phyloP scores from a whole-genome alignment of 805 yeast species.

The Candida quercuum region DNA sequence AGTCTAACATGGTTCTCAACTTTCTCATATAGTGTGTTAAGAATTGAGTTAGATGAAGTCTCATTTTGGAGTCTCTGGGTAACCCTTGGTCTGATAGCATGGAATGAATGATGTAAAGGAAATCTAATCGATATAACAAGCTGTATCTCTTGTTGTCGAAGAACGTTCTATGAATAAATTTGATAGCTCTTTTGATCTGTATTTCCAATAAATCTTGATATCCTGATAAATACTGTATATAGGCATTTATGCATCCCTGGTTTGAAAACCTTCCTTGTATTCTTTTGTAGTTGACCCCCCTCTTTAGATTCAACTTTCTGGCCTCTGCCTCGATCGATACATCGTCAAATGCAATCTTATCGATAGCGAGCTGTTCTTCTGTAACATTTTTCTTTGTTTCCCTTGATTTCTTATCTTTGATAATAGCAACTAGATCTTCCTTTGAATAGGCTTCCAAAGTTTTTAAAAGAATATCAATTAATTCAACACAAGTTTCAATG shows the following conservation, averaged over 20 bases:
- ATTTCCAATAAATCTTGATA: slow-evolving; percentile 56
- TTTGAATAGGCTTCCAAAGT: slow-evolving; percentile 62
- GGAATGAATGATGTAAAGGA: slow-evolving; percentile 53
- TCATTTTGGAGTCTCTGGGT: slow-evolving; percentile 36
- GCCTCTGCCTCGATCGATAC: slow-evolving; percentile 23
- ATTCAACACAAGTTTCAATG: slow-evolving; percentile 54
- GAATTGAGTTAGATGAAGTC: slow-evolving; percentile 62
- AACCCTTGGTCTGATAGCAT: slow-evolving; percentile 49
- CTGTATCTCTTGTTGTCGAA: slow-evolving; percentile 56
- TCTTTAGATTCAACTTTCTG: slow-evolving; percentile 18
- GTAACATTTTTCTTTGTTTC: slow-evolving; percentile 21
- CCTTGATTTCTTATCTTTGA: slow-evolving; percentile 39
- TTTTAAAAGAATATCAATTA: slow-evolving; percentile 60
- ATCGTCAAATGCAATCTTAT: slow-evolving; percentile 25
- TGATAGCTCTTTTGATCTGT: slow-evolving; percentile 57
- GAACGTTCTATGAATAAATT: slow-evolving; percentile 68
- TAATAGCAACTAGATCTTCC: slow-evolving; percentile 44
- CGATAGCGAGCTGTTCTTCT: slow-evolving; percentile 27
- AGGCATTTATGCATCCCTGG: slow-evolving; percentile 59
- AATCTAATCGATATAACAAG: slow-evolving; percentile 63
- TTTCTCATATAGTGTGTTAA: slow-evolving; percentile 59
- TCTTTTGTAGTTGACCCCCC: slow-evolving; percentile 39
- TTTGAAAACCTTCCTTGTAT: slow-evolving; percentile 45
- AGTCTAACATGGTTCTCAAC: slow-evolving; percentile 40
- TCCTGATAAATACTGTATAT: slow-evolving; percentile 53